These are phyloP conservation scores for Lactarius hatsudake DNA, from an alignment of 768 basidiomycete genomes.

Conservation along the genomic window DNA sequence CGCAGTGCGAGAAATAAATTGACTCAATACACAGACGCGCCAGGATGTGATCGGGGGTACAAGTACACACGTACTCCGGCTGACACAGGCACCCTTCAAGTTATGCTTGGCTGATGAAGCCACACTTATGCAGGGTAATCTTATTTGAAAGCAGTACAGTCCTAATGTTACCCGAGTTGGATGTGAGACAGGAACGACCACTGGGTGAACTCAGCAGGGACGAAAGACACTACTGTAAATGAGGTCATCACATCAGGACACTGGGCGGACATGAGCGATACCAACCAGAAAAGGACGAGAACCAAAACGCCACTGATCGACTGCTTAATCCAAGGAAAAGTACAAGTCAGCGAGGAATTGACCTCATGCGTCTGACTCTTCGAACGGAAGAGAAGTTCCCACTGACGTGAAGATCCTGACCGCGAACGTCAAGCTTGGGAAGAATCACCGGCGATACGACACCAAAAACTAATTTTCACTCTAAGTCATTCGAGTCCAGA, in stretches of 20 bases:
- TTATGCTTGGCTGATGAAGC: background rate
- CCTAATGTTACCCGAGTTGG: constrained; percentile 8
- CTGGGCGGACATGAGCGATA: constrained; percentile 5
- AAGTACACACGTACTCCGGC: background rate
- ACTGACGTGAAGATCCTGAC: background rate
- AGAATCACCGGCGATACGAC: background rate
- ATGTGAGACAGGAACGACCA: background rate
- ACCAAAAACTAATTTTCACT: background rate
- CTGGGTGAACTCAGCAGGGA: background rate
- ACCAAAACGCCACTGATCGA: constrained; percentile 13
- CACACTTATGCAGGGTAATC: background rate
- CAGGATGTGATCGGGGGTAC: background rate
- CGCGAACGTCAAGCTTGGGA: background rate
- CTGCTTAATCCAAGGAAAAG: too few relatives aligned
- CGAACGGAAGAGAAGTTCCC: background rate
- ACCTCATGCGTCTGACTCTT: background rate
- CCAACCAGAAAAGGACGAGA: background rate
- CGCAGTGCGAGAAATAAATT: background rate
- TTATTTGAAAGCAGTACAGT: constrained; percentile 6
- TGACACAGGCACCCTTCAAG: background rate
- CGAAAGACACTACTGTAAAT: background rate
- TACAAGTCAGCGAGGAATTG: background rate
- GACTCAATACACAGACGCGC: background rate
- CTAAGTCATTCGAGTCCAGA: background rate
- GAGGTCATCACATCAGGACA: background rate